Evolutionary conservation across 768 basidiomycete species (phyloP).

Genomic region (Lactarius evosmus): DNA sequence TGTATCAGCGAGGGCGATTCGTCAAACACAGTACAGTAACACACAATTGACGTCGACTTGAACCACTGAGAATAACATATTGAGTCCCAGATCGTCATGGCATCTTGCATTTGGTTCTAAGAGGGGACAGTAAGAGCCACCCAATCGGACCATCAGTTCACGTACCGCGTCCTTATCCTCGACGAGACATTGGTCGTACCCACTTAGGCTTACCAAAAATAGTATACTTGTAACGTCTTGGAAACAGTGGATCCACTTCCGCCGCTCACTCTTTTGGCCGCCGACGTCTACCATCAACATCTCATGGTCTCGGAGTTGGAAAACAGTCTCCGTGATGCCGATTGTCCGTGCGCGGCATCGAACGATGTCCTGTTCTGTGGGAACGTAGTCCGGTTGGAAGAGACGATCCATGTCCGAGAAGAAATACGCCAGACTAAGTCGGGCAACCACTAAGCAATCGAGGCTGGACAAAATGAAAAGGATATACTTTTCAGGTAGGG

Average conservation of each 20-base stretch:
- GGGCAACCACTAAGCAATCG: constrained; percentile 12
- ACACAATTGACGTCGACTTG: constrained; percentile 85
- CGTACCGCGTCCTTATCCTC: constrained; percentile 88
- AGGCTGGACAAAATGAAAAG: constrained; percentile 9
- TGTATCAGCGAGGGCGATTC: constrained; percentile 1
- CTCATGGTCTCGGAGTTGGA: constrained; percentile 72
- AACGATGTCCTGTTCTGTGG: constrained; percentile 85
- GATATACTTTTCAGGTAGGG: constrained; percentile 82
- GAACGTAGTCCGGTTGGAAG: constrained; percentile 68
- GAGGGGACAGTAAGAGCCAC: constrained; percentile 13
- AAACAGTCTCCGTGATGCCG: constrained; percentile 87
- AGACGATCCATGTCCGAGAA: constrained; percentile 76
- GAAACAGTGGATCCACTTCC: constrained; percentile 95
- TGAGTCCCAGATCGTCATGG: constrained; percentile 98
- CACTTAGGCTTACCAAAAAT: constrained; percentile 87
- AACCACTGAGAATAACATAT: constrained; percentile 99
- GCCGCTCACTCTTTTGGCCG: constrained; percentile 88
- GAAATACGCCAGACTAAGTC: constrained; percentile 64
- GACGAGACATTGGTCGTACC: constrained; percentile 91
- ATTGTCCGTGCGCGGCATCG: constrained; percentile 83
- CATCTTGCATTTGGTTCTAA: constrained; percentile 98
- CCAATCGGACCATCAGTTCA: constrained; percentile 25
- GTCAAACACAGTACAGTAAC: not conserved
- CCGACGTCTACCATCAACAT: constrained; percentile 94
- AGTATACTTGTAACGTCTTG: constrained; percentile 92